Evolutionary conservation across 805 yeast genomes (phyloP).

Genomic region (Candida orba): DNA sequence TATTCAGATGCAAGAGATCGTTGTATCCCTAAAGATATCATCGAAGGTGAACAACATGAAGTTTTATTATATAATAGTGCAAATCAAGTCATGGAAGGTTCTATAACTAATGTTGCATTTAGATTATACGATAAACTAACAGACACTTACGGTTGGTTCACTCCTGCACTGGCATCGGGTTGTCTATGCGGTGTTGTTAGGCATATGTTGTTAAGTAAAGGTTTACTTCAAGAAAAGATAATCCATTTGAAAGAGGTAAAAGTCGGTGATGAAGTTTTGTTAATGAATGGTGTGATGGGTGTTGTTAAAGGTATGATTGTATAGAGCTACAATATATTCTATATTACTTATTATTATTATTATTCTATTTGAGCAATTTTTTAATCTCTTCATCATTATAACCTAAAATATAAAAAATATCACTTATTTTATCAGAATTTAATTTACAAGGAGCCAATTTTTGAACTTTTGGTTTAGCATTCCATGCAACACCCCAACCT

Average conservation of each 20-base stretch:
- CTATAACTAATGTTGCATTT: conserved; percentile 75
- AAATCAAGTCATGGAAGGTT: conserved; percentile 67
- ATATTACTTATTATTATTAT: no score
- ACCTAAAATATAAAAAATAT: conserved; percentile 77
- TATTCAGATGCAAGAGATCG: conserved; percentile 59
- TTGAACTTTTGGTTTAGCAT: conserved; percentile 93
- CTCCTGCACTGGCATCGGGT: conserved; percentile 75
- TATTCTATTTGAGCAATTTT: conserved; percentile 1
- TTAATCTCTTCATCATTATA: conserved; percentile 49
- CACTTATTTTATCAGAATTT: conserved; percentile 66
- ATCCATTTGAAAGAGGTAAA: conserved; percentile 39
- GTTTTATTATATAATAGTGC: conserved; percentile 62
- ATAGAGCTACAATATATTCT: background rate
- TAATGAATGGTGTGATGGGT: conserved; percentile 83
- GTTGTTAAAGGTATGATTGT: conserved; percentile 52
- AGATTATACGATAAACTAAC: conserved; percentile 15
- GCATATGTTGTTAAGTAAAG: conserved; percentile 49
- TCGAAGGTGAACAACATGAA: conserved; percentile 42
- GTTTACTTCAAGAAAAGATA: conserved; percentile 46
- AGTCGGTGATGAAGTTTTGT: conserved; percentile 61
- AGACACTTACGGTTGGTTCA: conserved; percentile 52
- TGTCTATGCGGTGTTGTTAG: conserved; percentile 83
- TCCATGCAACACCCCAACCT: conserved; percentile 95
- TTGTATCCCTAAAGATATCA: conserved; percentile 22
- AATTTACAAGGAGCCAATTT: conserved; percentile 72